phyloP scores from a whole-genome alignment of 352 stramenopile genomes.

The Pythium insidiosum region DNA sequence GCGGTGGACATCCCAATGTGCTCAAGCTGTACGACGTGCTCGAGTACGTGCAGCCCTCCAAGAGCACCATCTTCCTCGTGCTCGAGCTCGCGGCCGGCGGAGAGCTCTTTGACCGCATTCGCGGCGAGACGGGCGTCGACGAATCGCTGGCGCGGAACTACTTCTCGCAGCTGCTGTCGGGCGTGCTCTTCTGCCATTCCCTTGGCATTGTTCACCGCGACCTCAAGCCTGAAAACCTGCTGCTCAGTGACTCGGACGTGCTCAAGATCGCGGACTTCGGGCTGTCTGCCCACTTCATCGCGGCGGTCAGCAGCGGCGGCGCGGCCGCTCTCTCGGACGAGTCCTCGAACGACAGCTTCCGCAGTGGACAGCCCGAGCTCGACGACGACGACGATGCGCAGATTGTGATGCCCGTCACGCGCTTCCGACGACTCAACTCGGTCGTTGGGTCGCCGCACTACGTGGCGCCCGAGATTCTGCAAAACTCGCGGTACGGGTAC shows the following conservation, averaged over 20 bases:
- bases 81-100: slow-evolving; percentile 87
- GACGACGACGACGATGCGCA: slow-evolving; percentile 10
- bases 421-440: slow-evolving; percentile 89
- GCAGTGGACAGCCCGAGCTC: slow-evolving; percentile 7
- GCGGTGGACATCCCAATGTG: slow-evolving; percentile 91
- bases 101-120: slow-evolving; percentile 92
- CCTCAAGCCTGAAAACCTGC: slow-evolving; percentile 96
- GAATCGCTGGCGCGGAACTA: slow-evolving; percentile 79
- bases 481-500: slow-evolving; percentile 85
- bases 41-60: slow-evolving; percentile 92
- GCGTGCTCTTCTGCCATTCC: slow-evolving; percentile 88
- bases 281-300: slow-evolving; percentile 89
- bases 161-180: slow-evolving; percentile 85
- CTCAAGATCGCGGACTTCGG: slow-evolving; percentile 95
- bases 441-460: slow-evolving; percentile 97
- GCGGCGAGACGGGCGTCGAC: slow-evolving; percentile 71
- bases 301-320: slow-evolving; percentile 54
- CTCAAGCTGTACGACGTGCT: slow-evolving; percentile 95
- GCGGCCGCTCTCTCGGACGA: slow-evolving; percentile 16
- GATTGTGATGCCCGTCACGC: slow-evolving; percentile 22
- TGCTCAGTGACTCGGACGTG: slow-evolving; percentile 86
- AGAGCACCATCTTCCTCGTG: slow-evolving; percentile 92
- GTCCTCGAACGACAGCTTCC: slow-evolving; percentile 11
- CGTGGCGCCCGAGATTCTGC: slow-evolving; percentile 93
- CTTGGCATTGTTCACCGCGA: slow-evolving; percentile 92